Conservation (phyloP, 2,329 filamentous ascomycete species). For the Cladosporium sp. region DNA sequence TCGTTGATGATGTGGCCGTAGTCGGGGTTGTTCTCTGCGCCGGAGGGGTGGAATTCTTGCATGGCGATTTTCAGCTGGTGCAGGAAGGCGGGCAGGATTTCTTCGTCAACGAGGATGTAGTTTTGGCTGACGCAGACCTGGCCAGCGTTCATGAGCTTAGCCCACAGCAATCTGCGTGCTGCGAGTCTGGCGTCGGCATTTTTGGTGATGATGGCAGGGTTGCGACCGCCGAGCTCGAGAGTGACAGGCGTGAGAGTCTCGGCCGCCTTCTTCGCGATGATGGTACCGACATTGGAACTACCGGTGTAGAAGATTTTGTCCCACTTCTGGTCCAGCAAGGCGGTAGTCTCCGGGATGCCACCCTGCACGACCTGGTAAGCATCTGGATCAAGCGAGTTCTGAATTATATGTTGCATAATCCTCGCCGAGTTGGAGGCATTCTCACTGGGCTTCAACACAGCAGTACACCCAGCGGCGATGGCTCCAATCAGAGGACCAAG, state of each 20-base stretch:
- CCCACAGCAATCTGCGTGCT: slow-evolving; percentile 80
- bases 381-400: slow-evolving; percentile 68
- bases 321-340: slow-evolving; percentile 82
- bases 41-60: slow-evolving; percentile 77
- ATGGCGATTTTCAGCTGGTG: slow-evolving; percentile 66
- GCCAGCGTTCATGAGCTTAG: slow-evolving; percentile 78
- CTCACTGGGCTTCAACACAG: slow-evolving; percentile 87
- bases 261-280: slow-evolving; percentile 50
- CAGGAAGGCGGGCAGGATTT: slow-evolving; percentile 67
- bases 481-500: slow-evolving; percentile 78
- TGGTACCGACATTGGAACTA: slow-evolving; percentile 62
- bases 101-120: slow-evolving; percentile 78
- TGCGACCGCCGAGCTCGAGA: slow-evolving; percentile 85
- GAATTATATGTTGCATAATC: slow-evolving; percentile 73
- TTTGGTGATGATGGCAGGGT: slow-evolving; percentile 87
- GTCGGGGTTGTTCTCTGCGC: slow-evolving; percentile 71
- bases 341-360: slow-evolving; percentile 71
- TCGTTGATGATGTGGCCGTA: slow-evolving; percentile 77
- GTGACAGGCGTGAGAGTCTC: slow-evolving; percentile 69
- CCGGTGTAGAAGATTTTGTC: slow-evolving; percentile 99
- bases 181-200: slow-evolving; percentile 74
- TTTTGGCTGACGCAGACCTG: slow-evolving; percentile 93
- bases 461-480: slow-evolving; percentile 87
- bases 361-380: slow-evolving; percentile 79
- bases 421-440: slow-evolving; percentile 69